These are phyloP conservation scores for Macrocybe sp. DNA, from an alignment of 1,284 basidiomycete genomes.

Conservation along the genomic window DNA sequence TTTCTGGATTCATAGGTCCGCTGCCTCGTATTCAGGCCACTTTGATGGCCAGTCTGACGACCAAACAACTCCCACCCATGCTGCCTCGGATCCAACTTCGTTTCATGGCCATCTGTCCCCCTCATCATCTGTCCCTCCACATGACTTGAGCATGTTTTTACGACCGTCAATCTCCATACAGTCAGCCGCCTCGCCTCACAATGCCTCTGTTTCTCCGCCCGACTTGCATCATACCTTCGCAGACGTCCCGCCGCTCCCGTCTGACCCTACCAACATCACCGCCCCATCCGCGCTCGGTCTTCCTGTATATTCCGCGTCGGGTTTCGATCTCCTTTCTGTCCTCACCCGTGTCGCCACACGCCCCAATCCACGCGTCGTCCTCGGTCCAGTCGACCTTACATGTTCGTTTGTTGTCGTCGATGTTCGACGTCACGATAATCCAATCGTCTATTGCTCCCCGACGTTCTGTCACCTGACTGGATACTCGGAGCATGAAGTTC, in stretches of 20 bases:
- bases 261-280: not conserved
- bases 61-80: too few relatives aligned
- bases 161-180: too few relatives aligned
- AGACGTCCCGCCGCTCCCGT: conserved; percentile 8
- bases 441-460: conserved; percentile 87
- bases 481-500: conserved; percentile 71
- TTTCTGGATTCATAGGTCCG: too few relatives aligned
- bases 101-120: too few relatives aligned
- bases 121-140: too few relatives aligned
- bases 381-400: conserved; percentile 90
- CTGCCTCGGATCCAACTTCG: too few relatives aligned
- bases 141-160: too few relatives aligned
- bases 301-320: conserved; percentile 74
- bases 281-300: conserved; percentile 25
- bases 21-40: too few relatives aligned
- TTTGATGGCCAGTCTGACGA: too few relatives aligned
- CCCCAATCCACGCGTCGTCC: conserved; percentile 68
- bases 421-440: conserved; percentile 71
- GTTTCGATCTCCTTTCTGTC: conserved; percentile 86
- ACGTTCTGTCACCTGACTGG: conserved; percentile 80
- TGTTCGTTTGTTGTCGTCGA: conserved; percentile 90
- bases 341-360: conserved; percentile 75
- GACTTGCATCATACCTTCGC: conserved; percentile 6
- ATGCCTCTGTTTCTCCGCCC: not conserved
- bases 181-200: too few relatives aligned